These are phyloP conservation scores for Trichoderma sp. DNA, from an alignment of 2,329 filamentous ascomycete species.

Conservation along the genomic window DNA sequence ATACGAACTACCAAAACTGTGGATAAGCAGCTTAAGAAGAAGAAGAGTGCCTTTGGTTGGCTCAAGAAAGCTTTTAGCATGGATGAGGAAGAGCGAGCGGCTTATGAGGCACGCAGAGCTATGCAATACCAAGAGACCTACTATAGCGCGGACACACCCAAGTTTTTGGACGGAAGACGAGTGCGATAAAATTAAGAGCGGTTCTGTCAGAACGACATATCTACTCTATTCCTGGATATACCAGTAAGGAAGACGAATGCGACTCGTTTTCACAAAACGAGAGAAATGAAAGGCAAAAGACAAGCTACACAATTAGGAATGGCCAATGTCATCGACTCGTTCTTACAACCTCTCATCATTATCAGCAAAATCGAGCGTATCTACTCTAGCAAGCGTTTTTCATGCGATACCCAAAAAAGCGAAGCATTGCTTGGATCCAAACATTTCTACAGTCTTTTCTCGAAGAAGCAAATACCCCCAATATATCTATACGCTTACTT, in stretches of 20 bases:
- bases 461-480: background rate
- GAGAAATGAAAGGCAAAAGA: background rate
- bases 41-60: constrained; percentile 70
- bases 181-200: constrained; percentile 37
- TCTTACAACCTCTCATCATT: background rate
- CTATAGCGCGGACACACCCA: constrained; percentile 54
- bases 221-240: background rate
- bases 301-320: background rate
- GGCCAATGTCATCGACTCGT: background rate
- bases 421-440: background rate
- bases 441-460: background rate
- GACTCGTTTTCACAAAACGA: background rate
- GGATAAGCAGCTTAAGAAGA: constrained; percentile 61
- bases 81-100: constrained; percentile 64
- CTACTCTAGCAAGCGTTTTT: background rate
- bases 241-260: background rate
- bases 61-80: constrained; percentile 69
- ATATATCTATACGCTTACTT: background rate
- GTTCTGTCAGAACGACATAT: background rate
- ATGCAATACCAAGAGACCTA: constrained; percentile 53
- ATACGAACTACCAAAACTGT: constrained; percentile 38
- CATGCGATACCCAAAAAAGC: background rate
- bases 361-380: background rate
- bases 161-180: constrained; percentile 61
- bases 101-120: constrained; percentile 60